Base-by-base conservation (phyloP, 2,329 filamentous ascomycete genomes). In the Tolypocladium nubicola region DNA sequence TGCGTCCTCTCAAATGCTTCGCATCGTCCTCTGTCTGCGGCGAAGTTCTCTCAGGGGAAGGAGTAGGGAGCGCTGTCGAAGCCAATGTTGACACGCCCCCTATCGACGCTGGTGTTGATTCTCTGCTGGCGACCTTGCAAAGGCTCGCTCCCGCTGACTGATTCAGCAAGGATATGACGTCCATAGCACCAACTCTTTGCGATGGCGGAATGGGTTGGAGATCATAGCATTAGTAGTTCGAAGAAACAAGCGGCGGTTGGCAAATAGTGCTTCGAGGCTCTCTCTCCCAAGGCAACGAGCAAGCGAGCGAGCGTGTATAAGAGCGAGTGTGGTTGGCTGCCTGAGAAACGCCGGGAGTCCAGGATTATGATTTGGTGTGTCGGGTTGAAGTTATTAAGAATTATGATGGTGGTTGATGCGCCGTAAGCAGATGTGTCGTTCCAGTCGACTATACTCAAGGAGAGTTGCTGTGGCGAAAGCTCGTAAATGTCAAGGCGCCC, bases 161-260 rank as follows among this genome's bases (percentile, higher is more conserved):
- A 59, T 77, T 77, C 35, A 77, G 63, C 40, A 77, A 59, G 39
- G 71, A 71, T 16, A 67, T 73, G 53, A 78, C 71, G 59, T 77
- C 71, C 75, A 78, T 76, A 43, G 57, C 58, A 54, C 19, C 30
- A 40, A n/a, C 13, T n/a, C 9, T 37, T 35, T 35, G 47, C 10
- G 47, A 21, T 33, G 2, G n/a, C 8, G 26, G 3, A 13, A 10
- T 30, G 47, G n/a, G 16, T 50, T n/a, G 39, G 21, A 38, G 37
- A 11, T 10, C 50, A 47, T 33, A 30, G 47, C 33, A 26, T 41
- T 47, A 41, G 38, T 53, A 38, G n/a, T 43, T 41, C 23, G 14
- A 50, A 37, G 19, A 33, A 52, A 9, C 23, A 30, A 30, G 43
- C 14, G 21, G 38, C 8, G 40, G n/a, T 26, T 16, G 14, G 23